These are phyloP conservation scores for Eugenia klotzschiana DNA, from an alignment of 441 rosid species.

Conservation along the genomic window DNA sequence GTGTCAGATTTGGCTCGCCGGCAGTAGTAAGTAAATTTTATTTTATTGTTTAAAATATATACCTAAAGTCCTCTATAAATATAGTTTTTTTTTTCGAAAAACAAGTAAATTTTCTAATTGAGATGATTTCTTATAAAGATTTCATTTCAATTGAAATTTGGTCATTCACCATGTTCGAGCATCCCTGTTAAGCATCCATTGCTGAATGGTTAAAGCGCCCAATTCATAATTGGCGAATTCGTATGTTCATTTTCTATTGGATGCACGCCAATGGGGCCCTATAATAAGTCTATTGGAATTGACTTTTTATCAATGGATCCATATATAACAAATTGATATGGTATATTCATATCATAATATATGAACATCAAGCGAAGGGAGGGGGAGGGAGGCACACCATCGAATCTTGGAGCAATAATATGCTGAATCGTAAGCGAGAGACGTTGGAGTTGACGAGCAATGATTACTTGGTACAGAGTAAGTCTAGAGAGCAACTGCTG, in stretches of 20 bases:
- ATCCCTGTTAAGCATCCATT: too few relatives aligned
- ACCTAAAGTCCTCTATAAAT: not conserved
- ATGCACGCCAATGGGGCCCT: too few relatives aligned
- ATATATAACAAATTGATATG: too few relatives aligned
- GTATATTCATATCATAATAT: too few relatives aligned
- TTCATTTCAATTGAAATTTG: too few relatives aligned
- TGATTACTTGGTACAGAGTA: not conserved
- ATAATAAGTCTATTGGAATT: too few relatives aligned
- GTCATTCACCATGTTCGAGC: not conserved
- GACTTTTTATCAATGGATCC: too few relatives aligned
- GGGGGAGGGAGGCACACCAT: too few relatives aligned
- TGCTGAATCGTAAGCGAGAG: not conserved
- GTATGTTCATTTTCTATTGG: not conserved
- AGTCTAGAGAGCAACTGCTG: not conserved
- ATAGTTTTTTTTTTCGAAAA: not conserved
- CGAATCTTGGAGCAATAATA: not conserved
- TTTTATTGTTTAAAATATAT: not conserved
- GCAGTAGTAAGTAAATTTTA: accelerated
- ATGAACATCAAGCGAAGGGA: too few relatives aligned
- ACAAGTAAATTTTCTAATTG: too few relatives aligned
- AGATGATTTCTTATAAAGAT: too few relatives aligned
- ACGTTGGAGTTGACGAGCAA: not conserved
- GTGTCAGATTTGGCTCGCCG: accelerated
- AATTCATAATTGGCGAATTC: too few relatives aligned
- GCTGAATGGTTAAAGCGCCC: not conserved